These are phyloP conservation scores for Thuja plicata DNA, from an alignment of 83 land plant species.

Conservation along the genomic window DNA sequence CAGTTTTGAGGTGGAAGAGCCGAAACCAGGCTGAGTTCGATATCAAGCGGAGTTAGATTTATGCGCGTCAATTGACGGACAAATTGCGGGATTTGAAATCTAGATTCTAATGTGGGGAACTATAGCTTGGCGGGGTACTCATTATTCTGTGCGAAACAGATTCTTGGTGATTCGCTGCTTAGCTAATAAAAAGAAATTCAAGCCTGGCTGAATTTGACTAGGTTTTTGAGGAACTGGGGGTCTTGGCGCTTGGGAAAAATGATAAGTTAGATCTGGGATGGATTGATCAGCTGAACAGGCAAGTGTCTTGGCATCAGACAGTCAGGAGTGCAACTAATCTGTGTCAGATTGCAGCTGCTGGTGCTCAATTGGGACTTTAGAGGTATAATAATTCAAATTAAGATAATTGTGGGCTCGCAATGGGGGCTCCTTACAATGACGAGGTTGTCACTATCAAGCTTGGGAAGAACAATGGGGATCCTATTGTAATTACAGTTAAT, in stretches of 20 bases:
- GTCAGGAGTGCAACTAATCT: neutral
- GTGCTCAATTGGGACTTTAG: neutral
- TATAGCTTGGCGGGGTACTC: neutral
- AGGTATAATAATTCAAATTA: neutral
- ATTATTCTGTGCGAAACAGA: neutral
- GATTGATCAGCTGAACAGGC: neutral
- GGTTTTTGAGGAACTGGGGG: neutral
- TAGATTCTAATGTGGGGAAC: neutral
- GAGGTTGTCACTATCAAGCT: conserved; percentile 53
- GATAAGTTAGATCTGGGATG: neutral
- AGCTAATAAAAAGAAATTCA: neutral
- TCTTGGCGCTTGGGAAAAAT: neutral
- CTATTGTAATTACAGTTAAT: conserved; percentile 67
- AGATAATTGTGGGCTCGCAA: conserved; percentile 10
- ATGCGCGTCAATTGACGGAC: neutral
- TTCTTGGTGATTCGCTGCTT: neutral
- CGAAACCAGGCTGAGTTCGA: neutral
- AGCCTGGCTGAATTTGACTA: neutral
- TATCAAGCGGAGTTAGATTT: neutral
- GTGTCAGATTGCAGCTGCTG: neutral
- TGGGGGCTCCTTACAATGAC: conserved; percentile 59
- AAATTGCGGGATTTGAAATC: neutral
- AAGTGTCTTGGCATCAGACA: neutral
- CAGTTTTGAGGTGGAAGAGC: neutral
- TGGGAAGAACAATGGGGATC: conserved; percentile 54